Evolutionary conservation across 2,329 filamentous ascomycete genomes (phyloP).

Genomic region (Arachnopeziza araneosa): DNA sequence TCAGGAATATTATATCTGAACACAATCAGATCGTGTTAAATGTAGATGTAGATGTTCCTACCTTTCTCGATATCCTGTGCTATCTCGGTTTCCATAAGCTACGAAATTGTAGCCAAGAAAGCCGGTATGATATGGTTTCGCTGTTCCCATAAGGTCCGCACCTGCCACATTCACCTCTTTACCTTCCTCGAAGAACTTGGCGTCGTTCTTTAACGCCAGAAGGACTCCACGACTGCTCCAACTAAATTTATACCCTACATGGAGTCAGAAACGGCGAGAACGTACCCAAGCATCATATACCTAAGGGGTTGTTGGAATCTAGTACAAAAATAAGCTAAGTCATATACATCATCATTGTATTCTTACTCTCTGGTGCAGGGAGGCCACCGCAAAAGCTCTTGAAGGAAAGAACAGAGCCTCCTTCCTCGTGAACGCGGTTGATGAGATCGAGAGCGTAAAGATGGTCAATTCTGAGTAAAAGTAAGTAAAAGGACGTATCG

Average conservation of each 20-base stretch:
- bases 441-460: slow-evolving; percentile 83
- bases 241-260: slow-evolving; percentile 78
- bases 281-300: too few species aligned
- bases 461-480: slow-evolving; percentile 52
- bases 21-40: too few species aligned
- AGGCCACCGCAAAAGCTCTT: slow-evolving; percentile 81
- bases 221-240: slow-evolving; percentile 64
- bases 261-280: too few species aligned
- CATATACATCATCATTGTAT: too few species aligned
- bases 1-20: slow-evolving; percentile 79
- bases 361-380: slow-evolving; percentile 50
- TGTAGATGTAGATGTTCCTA: too few species aligned
- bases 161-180: slow-evolving; percentile 62
- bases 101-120: slow-evolving; percentile 87
- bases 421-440: slow-evolving; percentile 76
- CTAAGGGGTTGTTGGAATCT: slow-evolving; percentile 75
- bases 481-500: background rate
- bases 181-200: slow-evolving; percentile 76
- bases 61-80: slow-evolving; percentile 73
- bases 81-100: slow-evolving; percentile 90
- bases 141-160: slow-evolving; percentile 74
- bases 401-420: slow-evolving; percentile 81
- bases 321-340: too few species aligned
- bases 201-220: slow-evolving; percentile 79
- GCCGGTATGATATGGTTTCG: slow-evolving; percentile 79